These are phyloP conservation scores for Oenanthe javanica DNA, from an alignment of 140 eudicot species.

Conservation along the genomic window DNA sequence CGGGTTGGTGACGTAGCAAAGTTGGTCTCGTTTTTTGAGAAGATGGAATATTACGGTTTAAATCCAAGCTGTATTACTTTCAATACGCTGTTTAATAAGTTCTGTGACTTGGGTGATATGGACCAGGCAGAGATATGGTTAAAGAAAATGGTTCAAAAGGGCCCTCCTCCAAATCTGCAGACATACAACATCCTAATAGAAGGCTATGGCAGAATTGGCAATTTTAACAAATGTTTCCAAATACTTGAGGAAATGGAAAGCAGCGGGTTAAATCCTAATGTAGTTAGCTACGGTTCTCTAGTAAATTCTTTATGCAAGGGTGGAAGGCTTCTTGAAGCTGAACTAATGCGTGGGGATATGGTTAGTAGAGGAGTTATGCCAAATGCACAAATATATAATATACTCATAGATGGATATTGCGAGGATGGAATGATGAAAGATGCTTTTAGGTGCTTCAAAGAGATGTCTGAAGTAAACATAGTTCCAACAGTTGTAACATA, in stretches of 20 bases:
- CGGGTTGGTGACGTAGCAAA: constrained; percentile 34
- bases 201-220: constrained; percentile 44
- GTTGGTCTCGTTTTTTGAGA: constrained; percentile 30
- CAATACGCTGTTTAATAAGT: constrained; percentile 47
- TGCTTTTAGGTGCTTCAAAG: constrained; percentile 49
- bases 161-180: constrained; percentile 43
- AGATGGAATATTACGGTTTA: constrained; percentile 47
- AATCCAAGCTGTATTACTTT: constrained; percentile 39
- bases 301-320: constrained; percentile 52
- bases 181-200: constrained; percentile 61
- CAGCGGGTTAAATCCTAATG: constrained; percentile 44
- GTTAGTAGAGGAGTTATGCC: constrained; percentile 48
- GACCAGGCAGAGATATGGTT: constrained; percentile 56
- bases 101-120: constrained; percentile 48
- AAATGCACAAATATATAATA: constrained; percentile 53
- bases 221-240: constrained; percentile 56
- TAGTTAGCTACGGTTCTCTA: constrained; percentile 53
- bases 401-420: constrained; percentile 59
- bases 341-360: constrained; percentile 53
- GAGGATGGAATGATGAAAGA: constrained; percentile 35
- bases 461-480: constrained; percentile 37
- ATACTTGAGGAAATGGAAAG: constrained; percentile 70
- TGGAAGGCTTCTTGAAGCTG: constrained; percentile 62
- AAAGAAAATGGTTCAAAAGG: constrained; percentile 49
- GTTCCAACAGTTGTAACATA: constrained; percentile 66